phyloP scores from a whole-genome alignment of 495 filamentous ascomycete genomes.

The Neurospora sp. region DNA sequence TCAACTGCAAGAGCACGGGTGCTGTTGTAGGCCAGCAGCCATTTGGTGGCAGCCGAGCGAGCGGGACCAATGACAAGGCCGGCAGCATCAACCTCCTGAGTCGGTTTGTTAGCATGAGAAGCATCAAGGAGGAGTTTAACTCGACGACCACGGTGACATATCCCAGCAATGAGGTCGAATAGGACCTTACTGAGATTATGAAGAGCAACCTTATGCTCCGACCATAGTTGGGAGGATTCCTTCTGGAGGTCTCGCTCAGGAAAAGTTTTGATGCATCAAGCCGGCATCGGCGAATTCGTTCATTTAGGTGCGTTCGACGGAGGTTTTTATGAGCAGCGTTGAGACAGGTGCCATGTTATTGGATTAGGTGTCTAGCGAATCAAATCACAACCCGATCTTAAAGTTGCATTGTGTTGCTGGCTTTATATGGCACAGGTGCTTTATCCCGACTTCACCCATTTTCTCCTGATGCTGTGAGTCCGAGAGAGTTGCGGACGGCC shows the following conservation, averaged over 20 bases:
- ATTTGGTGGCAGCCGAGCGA: constrained; percentile 77
- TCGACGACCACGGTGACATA: constrained; percentile 60
- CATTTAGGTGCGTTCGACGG: neutral
- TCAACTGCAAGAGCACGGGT: constrained; percentile 89
- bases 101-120: constrained; percentile 72
- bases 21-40: constrained; percentile 90
- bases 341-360: neutral
- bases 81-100: constrained; percentile 65
- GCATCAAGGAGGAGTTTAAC: constrained; percentile 85
- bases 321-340: neutral
- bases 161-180: constrained; percentile 58
- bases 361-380: neutral
- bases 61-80: constrained; percentile 88
- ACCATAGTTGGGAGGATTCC: neutral
- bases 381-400: neutral
- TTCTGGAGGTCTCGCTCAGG: neutral
- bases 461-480: neutral
- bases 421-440: neutral
- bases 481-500: neutral
- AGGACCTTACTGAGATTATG: neutral
- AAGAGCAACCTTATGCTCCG: neutral
- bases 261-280: neutral
- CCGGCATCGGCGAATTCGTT: neutral
- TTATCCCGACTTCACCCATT: neutral
- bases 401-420: neutral